These are phyloP conservation scores for Phylloporus arenicola DNA, from an alignment of 768 basidiomycete genomes.

Conservation along the genomic window DNA sequence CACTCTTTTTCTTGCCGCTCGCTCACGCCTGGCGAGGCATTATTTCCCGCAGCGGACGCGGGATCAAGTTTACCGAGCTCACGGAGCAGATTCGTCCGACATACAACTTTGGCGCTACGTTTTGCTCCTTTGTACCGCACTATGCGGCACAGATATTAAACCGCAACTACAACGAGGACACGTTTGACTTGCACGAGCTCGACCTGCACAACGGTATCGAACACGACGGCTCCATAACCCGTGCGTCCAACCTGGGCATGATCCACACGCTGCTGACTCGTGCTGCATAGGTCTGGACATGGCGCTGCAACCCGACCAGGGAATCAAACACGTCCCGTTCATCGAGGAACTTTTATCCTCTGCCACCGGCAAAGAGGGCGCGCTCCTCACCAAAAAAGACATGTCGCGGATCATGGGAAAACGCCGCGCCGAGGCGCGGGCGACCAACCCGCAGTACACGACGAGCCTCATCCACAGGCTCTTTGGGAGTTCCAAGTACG, in stretches of 20 bases:
- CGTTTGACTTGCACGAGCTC: slow-evolving; percentile 61
- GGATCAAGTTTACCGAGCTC: slow-evolving; percentile 57
- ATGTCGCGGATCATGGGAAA: slow-evolving; percentile 53
- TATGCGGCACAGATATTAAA: slow-evolving; percentile 53
- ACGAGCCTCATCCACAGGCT: slow-evolving; percentile 48
- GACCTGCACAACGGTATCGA: slow-evolving; percentile 62
- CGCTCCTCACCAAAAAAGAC: slow-evolving; percentile 51
- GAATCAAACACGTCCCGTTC: slow-evolving; percentile 41
- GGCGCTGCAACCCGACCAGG: slow-evolving; percentile 45
- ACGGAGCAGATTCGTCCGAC: slow-evolving; percentile 42
- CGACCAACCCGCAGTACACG: slow-evolving; percentile 54
- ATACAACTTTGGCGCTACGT: slow-evolving; percentile 66
- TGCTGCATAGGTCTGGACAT: slow-evolving; percentile 48
- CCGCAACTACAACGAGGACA: slow-evolving; percentile 50
- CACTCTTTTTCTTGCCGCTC: neutral
- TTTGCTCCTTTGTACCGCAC: slow-evolving; percentile 63
- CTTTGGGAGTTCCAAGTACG: slow-evolving; percentile 69
- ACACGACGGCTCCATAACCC: slow-evolving; percentile 32
- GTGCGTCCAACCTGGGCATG: slow-evolving; percentile 12
- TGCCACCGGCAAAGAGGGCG: slow-evolving; percentile 53
- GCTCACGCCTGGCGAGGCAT: slow-evolving; percentile 26
- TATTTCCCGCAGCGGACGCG: slow-evolving; percentile 59
- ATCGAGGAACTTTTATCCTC: slow-evolving; percentile 52
- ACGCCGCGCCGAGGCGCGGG: slow-evolving; percentile 55
- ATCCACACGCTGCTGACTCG: neutral